Percentiles rank a stretch among this genome's conserved stretches.
Conservation (phyloP, 2,329 filamentous ascomycete species). For the Botrytis fabae region DNA sequence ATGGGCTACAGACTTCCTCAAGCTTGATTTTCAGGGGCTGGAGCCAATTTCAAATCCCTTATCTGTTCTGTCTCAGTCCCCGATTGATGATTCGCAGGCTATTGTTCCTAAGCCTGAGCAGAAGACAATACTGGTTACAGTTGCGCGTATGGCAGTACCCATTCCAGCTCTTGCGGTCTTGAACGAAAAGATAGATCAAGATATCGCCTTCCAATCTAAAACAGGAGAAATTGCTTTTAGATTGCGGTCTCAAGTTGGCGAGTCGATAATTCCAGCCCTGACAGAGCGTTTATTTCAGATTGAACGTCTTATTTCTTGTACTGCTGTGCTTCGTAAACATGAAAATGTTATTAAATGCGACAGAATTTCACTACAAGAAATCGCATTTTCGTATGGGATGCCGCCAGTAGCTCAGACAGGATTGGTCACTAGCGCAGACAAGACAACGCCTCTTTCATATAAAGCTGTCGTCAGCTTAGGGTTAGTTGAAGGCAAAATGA, state of each 20-base stretch:
- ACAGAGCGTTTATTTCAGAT: slow-evolving; percentile 52
- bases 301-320: slow-evolving; percentile 68
- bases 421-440: slow-evolving; percentile 28
- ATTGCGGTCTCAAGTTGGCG: slow-evolving; percentile 38
- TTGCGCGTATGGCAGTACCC: slow-evolving; percentile 38
- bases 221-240: slow-evolving; percentile 39
- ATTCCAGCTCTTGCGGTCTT: slow-evolving; percentile 34
- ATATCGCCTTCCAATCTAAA: slow-evolving; percentile 39
- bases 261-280: slow-evolving; percentile 36
- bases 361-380: slow-evolving; percentile 59
- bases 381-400: slow-evolving; percentile 67
- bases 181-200: slow-evolving; percentile 38
- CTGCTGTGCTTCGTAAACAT: slow-evolving; percentile 62
- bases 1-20: slow-evolving; percentile 62
- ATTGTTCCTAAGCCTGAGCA: slow-evolving; percentile 25
- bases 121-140: slow-evolving; percentile 37
- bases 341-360: slow-evolving; percentile 57
- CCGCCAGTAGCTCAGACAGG: slow-evolving; percentile 28
- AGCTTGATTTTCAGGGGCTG: slow-evolving; percentile 53
- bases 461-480: slow-evolving; percentile 60
- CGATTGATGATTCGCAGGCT: not conserved
- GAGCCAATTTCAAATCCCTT: slow-evolving; percentile 26
- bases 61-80: slow-evolving; percentile 4
- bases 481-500: slow-evolving; percentile 49
- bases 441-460: slow-evolving; percentile 42